These are phyloP conservation scores for Aspergillus fumigatiaffinis DNA, from an alignment of 2,329 filamentous ascomycete genomes.

Conservation along the genomic window DNA sequence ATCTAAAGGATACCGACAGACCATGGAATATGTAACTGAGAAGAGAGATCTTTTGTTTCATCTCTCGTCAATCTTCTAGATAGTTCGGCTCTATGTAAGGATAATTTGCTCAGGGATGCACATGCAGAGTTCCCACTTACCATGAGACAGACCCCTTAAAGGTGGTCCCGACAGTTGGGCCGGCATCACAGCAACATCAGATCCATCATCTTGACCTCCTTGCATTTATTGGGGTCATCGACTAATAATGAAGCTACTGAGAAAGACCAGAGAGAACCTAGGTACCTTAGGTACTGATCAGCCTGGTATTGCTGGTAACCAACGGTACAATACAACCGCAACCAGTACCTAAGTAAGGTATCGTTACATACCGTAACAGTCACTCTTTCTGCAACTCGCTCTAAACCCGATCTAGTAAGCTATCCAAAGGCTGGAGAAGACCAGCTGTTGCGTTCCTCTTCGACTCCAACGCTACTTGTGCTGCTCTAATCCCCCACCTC, in stretches of 20 bases:
- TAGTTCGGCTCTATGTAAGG: not conserved
- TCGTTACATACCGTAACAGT: not conserved
- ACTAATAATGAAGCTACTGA: not conserved
- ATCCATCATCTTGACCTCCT: not conserved
- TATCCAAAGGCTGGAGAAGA: constrained; percentile 13
- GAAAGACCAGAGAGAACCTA: not conserved
- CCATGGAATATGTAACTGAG: no score
- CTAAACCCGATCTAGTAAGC: constrained; percentile 12
- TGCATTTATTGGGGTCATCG: not conserved
- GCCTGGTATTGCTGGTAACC: not conserved
- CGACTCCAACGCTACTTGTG: not conserved
- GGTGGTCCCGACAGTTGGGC: no score
- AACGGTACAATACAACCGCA: not conserved
- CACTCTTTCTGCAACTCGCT: not conserved
- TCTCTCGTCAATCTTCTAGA: not conserved
- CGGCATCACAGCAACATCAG: no score
- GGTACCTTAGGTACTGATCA: no score
- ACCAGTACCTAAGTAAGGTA: not conserved
- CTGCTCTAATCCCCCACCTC: not conserved
- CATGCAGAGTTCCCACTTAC: not conserved
- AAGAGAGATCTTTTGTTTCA: no score
- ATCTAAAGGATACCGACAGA: not conserved
- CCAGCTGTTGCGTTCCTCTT: constrained; percentile 15
- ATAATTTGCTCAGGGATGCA: not conserved
- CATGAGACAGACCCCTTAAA: not conserved